Percentiles rank a stretch among this genome's conserved stretches.
phyloP scores from a whole-genome alignment of 805 yeast genomes.

The Candida khao-thaluensis region DNA sequence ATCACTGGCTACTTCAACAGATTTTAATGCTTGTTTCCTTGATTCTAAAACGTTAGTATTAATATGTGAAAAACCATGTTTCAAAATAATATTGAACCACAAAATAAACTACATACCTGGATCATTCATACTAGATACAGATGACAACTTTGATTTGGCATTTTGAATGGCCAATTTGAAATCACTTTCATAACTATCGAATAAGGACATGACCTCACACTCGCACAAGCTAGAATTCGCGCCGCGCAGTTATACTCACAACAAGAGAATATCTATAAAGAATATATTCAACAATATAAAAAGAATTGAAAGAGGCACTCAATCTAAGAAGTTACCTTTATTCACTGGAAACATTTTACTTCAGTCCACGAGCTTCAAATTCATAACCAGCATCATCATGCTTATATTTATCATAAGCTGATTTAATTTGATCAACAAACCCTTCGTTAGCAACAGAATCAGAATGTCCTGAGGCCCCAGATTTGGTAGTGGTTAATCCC shows the following conservation, averaged over 20 bases:
- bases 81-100: no score
- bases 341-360: not conserved
- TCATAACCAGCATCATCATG: constrained; percentile 52
- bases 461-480: constrained; percentile 31
- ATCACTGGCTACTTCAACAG: constrained; percentile 68
- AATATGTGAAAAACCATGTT: no score
- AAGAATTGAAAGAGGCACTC: not conserved
- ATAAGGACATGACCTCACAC: constrained; percentile 26
- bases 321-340: not conserved
- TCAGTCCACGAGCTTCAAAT: constrained; percentile 45
- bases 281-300: constrained; percentile 1
- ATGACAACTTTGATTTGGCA: constrained; percentile 62
- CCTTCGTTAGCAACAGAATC: constrained; percentile 29
- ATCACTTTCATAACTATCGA: constrained; percentile 67
- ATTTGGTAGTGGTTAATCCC: constrained; percentile 19
- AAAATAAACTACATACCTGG: constrained; percentile 13
- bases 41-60: constrained; percentile 40
- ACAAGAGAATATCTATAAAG: no score
- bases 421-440: constrained; percentile 35
- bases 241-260: no score
- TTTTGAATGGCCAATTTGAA: constrained; percentile 69
- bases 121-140: constrained; percentile 24
- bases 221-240: no score
- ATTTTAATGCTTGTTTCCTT: constrained; percentile 54
- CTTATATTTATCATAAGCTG: constrained; percentile 38